Evolutionary conservation across 257 asterid species (phyloP).

Genomic region (Lycium ferocissimum): DNA sequence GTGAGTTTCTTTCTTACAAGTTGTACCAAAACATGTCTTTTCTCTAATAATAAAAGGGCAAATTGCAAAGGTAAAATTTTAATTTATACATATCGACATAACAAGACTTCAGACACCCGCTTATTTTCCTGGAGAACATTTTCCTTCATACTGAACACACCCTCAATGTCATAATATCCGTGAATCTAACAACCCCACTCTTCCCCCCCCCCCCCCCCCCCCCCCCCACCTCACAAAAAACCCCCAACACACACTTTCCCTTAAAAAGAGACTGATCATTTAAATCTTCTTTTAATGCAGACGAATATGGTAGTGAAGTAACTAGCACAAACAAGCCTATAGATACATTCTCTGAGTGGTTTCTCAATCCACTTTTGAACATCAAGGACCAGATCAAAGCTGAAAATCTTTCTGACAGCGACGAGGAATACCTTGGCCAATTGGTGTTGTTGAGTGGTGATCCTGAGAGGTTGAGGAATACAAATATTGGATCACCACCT

Average conservation of each 20-base stretch:
- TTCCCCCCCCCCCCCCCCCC: too few species aligned
- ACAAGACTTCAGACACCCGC: background rate
- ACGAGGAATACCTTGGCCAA: constrained; percentile 77
- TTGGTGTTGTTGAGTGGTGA: constrained; percentile 68
- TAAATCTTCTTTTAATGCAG: constrained; percentile 45
- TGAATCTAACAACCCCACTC: too few species aligned
- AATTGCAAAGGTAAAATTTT: background rate
- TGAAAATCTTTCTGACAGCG: constrained; percentile 70
- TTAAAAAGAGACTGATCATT: constrained; percentile 12
- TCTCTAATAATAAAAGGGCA: background rate
- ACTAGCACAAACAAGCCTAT: constrained; percentile 81
- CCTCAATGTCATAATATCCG: too few species aligned
- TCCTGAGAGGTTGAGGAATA: constrained; percentile 63
- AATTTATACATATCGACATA: background rate
- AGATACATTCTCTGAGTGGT: constrained; percentile 85
- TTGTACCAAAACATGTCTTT: too few species aligned
- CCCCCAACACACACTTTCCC: background rate
- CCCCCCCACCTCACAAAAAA: too few species aligned
- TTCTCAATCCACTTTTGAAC: constrained; percentile 81
- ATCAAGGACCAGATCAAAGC: constrained; percentile 91
- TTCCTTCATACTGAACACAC: too few species aligned
- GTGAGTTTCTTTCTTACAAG: too few species aligned
- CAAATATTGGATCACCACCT: constrained; percentile 55
- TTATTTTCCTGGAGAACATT: too few species aligned
- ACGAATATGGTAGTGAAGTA: constrained; percentile 65